Percentiles rank a stretch among this genome's conserved stretches.
phyloP scores from a whole-genome alignment of 2,329 filamentous ascomycete genomes.

The Aureobasidium subglaciale region DNA sequence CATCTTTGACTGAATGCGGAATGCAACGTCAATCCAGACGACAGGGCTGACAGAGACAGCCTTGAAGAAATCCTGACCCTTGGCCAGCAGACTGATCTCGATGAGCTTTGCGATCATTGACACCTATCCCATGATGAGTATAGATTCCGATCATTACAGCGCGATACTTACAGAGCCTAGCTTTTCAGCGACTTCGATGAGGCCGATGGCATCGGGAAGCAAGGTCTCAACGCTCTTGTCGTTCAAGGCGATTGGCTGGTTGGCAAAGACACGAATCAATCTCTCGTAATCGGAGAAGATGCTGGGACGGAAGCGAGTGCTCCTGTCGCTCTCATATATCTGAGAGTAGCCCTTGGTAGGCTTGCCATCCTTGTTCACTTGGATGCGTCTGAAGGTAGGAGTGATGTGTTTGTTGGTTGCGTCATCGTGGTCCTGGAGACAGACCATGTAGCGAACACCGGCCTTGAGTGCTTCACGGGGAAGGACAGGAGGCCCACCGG shows the following conservation, averaged over 20 bases:
- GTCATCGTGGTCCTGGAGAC: constrained; percentile 18
- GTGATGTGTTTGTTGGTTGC: constrained; percentile 6
- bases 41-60: constrained; percentile 38
- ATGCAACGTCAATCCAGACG: constrained; percentile 40
- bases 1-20: constrained; percentile 38
- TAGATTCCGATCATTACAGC: no score
- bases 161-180: constrained; percentile 33
- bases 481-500: neutral
- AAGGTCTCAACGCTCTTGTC: constrained; percentile 33
- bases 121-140: constrained; percentile 18
- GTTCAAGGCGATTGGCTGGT: constrained; percentile 34
- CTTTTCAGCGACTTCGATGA: constrained; percentile 41
- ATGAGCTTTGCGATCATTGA: constrained; percentile 38
- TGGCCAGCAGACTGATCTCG: constrained; percentile 41
- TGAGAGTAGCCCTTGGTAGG: neutral
- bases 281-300: constrained; percentile 33
- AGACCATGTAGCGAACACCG: constrained; percentile 21
- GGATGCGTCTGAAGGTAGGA: constrained; percentile 14
- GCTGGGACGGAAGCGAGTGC: neutral
- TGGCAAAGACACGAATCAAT: constrained; percentile 43
- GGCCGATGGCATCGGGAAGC: constrained; percentile 33
- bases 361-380: constrained; percentile 20
- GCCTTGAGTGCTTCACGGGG: constrained; percentile 14
- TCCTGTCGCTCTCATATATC: neutral
- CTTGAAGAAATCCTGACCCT: constrained; percentile 40